Percentiles rank a stretch among this genome's conserved stretches.
These are phyloP conservation scores for Plasmodium chabaudi DNA, from an alignment of 169 alveolate species.

Conservation along the genomic window DNA sequence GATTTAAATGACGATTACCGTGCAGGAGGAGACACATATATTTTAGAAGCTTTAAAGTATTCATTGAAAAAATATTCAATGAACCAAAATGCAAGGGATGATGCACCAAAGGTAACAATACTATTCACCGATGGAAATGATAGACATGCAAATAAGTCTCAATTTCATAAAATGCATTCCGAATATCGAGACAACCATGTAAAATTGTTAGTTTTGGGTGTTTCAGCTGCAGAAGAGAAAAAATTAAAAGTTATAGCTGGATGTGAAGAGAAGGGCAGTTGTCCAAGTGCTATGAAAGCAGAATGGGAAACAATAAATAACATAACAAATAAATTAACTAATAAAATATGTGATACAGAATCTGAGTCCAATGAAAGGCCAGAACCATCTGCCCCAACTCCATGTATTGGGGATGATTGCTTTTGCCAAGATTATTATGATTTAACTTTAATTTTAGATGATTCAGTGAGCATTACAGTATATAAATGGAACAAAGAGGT, in stretches of 20 bases:
- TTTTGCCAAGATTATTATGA: slow-evolving; percentile 62
- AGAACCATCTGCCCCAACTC: slow-evolving; percentile 25
- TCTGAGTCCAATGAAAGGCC: slow-evolving; percentile 20
- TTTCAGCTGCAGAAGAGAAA: slow-evolving; percentile 22
- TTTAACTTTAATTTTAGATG: slow-evolving; percentile 66
- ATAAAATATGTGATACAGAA: slow-evolving; percentile 67
- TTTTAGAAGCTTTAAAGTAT: slow-evolving; percentile 42
- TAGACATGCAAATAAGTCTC: background rate
- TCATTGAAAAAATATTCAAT: slow-evolving; percentile 42
- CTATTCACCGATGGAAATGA: slow-evolving; percentile 69
- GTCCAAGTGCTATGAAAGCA: slow-evolving; percentile 62
- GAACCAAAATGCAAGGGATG: slow-evolving; percentile 23
- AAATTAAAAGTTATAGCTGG: slow-evolving; percentile 67
- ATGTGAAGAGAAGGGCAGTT: slow-evolving; percentile 13
- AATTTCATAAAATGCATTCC: slow-evolving; percentile 32
- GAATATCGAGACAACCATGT: slow-evolving; percentile 23
- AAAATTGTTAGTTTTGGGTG: slow-evolving; percentile 69
- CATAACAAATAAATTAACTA: slow-evolving; percentile 49
- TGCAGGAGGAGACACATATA: slow-evolving; percentile 33
- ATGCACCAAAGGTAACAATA: slow-evolving; percentile 74
- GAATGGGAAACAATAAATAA: slow-evolving; percentile 72
- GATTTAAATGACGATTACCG: slow-evolving; percentile 35
- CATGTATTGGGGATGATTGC: slow-evolving; percentile 55
- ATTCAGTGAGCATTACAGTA: slow-evolving; percentile 40
- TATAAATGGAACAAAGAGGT: slow-evolving; percentile 40